Evolutionary conservation across 2,329 filamentous ascomycete genomes (phyloP), one percentile per base, ranked within the genome.

Genomic region (Microascus cirrosus): DNA sequence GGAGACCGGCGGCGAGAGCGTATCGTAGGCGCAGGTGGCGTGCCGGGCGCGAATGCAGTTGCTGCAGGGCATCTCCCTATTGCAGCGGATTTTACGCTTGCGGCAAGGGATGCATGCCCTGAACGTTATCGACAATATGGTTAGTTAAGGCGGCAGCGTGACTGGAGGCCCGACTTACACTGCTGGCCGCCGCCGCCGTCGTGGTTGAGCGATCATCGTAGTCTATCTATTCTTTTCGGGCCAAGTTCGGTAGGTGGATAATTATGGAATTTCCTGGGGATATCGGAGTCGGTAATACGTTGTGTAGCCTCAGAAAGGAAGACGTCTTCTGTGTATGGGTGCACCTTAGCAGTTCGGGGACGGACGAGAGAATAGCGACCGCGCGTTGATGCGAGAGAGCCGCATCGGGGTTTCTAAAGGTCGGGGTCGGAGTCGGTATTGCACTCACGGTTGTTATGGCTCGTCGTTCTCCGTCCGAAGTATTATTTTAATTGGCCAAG

Each of bases 31-130:
- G 34, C 48, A 57, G 2, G 34, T 22, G 25, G 50, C 55, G 32
- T 51, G 32, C 3, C 51, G 36, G 8, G 48, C 42, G 11, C 48
- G 45, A 6, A 39, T 6, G 34, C 55, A 57, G 59, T 75, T 75
- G 59, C 65, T 67, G 59, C 74, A 77, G 0, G 74, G 74, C 3
- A 61, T 62, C 25, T 70, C 66, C 35, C 71, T 67, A 58, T 77
- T 69, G 58, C 74, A 77, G n/a, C 69, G 67, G 18, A 76, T 69
- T 60, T 77, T 77, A 55, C 74, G 72, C n/a, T 66, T 67, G 11
- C 74, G 66, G 59, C 74, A 77, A 6, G 73, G 66, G 10, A 68
- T 65, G 59, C 74, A 77, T 1, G 74, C 71, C 6, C 74, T 73
- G 22, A 35, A 24, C n/a, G 5, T 5, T 15, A 2, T 6, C 12